phyloP scores from a whole-genome alignment of 805 yeast genomes.

The Alloascoidea africana region DNA sequence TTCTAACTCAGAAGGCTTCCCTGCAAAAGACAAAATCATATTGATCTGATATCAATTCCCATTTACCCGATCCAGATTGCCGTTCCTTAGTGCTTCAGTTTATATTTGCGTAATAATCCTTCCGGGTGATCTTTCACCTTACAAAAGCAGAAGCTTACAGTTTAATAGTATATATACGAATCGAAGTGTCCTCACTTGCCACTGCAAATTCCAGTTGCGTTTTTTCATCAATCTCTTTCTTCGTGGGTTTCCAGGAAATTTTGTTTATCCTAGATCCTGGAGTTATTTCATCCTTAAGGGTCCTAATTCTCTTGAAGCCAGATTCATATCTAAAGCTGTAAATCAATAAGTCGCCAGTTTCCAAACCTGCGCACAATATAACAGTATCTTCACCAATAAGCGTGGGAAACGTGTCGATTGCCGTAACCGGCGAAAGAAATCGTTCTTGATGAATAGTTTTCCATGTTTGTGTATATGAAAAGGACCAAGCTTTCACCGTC shows the following conservation, averaged over 20 bases:
- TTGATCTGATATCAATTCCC: slow-evolving; percentile 1
- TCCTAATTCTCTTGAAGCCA: slow-evolving; percentile 16
- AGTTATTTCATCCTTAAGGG: slow-evolving; percentile 23
- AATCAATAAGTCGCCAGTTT: slow-evolving; percentile 42
- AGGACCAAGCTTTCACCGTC: slow-evolving; percentile 56
- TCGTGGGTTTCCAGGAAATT: slow-evolving; percentile 35
- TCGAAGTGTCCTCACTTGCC: slow-evolving; percentile 53
- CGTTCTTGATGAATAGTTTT: slow-evolving; percentile 20
- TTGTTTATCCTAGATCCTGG: slow-evolving; percentile 54
- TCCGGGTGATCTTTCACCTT: no score
- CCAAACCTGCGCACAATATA: slow-evolving; percentile 51
- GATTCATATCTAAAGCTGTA: slow-evolving; percentile 19
- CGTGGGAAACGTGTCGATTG: slow-evolving; percentile 34
- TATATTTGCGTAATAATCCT: not conserved
- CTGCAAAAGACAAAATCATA: slow-evolving; percentile 3
- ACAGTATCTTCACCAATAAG: slow-evolving; percentile 17
- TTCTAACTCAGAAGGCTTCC: slow-evolving; percentile 8
- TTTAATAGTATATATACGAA: slow-evolving; percentile 22
- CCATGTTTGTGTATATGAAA: slow-evolving; percentile 1
- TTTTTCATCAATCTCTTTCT: slow-evolving; percentile 9
- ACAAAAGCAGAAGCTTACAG: no score
- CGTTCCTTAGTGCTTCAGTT: not conserved
- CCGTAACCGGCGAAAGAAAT: slow-evolving; percentile 53
- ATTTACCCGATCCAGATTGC: slow-evolving; percentile 2
- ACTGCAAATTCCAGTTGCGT: slow-evolving; percentile 30